These are phyloP conservation scores for Coemansia sp. DNA, from an alignment of 192 early-diverging fungal genomes.

Conservation along the genomic window DNA sequence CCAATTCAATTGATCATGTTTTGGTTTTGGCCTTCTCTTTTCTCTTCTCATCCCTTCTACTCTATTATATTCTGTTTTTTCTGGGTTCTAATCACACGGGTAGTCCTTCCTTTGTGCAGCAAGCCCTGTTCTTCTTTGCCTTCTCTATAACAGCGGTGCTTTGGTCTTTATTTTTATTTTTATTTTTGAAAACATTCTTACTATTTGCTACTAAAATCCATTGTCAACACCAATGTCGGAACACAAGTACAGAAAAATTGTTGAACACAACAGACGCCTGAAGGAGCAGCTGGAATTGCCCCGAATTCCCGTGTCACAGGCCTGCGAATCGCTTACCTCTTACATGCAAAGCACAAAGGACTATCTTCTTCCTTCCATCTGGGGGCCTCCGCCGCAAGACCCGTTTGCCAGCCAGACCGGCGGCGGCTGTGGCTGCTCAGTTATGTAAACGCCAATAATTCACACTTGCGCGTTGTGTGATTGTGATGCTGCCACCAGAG, in stretches of 20 bases:
- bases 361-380: constrained; percentile 61
- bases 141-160: not conserved
- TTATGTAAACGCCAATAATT: constrained; percentile 34
- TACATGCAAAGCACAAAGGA: constrained; percentile 63
- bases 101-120: no score
- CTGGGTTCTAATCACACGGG: no score
- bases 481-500: not conserved
- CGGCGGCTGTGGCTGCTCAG: constrained; percentile 55
- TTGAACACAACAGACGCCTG: constrained; percentile 73
- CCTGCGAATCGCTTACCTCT: constrained; percentile 61
- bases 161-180: not conserved
- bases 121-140: no score
- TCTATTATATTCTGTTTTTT: no score
- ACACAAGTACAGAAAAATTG: constrained; percentile 67
- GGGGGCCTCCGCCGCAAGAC: constrained; percentile 63
- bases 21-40: no score
- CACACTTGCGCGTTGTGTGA: not conserved
- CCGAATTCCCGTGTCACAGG: constrained; percentile 75
- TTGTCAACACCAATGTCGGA: constrained; percentile 48
- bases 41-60: no score
- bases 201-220: not conserved
- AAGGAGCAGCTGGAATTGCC: constrained; percentile 77
- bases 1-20: no score
- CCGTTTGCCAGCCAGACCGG: constrained; percentile 61
- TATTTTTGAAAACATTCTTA: not conserved